Evolutionary conservation across 208 protist genomes (phyloP).

Genomic region (Trypanosoma congolense): DNA sequence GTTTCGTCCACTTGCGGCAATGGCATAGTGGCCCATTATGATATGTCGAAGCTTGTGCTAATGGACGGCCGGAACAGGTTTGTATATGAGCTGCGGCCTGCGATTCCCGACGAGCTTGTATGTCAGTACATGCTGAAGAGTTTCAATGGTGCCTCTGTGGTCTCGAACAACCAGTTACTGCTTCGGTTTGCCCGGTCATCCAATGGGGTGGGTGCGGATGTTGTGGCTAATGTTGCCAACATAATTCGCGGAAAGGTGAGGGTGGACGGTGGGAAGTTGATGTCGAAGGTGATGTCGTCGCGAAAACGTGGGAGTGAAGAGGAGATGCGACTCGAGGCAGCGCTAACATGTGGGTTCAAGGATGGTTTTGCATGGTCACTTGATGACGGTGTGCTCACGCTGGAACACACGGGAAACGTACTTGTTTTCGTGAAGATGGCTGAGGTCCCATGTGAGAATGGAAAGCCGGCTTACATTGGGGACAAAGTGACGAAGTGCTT

Average conservation of each 20-base stretch:
- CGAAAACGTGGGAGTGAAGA: slow-evolving; percentile 20
- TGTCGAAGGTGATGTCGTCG: not conserved
- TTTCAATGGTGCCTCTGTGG: slow-evolving; percentile 33
- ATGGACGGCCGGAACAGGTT: slow-evolving; percentile 20
- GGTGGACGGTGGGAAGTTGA: slow-evolving; percentile 9
- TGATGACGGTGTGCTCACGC: slow-evolving; percentile 28
- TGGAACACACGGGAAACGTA: slow-evolving; percentile 34
- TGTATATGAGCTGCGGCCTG: slow-evolving; percentile 36
- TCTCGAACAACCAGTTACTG: slow-evolving; percentile 33
- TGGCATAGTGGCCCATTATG: slow-evolving; percentile 35
- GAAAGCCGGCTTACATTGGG: slow-evolving; percentile 50
- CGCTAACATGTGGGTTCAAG: slow-evolving; percentile 54
- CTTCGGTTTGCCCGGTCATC: slow-evolving; percentile 30
- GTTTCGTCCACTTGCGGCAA: slow-evolving; percentile 23
- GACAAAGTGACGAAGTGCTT: slow-evolving; percentile 62
- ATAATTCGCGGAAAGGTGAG: slow-evolving; percentile 33
- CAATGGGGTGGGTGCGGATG: not conserved
- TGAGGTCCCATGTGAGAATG: slow-evolving; percentile 22
- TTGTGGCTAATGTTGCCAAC: slow-evolving; percentile 34
- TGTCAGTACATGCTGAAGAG: slow-evolving; percentile 60
- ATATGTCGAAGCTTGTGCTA: slow-evolving; percentile 36
- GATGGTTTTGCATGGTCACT: slow-evolving; percentile 38
- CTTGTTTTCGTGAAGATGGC: slow-evolving; percentile 39
- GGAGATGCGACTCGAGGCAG: slow-evolving; percentile 42
- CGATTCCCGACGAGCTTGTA: slow-evolving; percentile 30